Percentiles rank a stretch among this genome's conserved stretches.
Evolutionary conservation across 441 rosid species (phyloP).

Genomic region (Erodium texanum): DNA sequence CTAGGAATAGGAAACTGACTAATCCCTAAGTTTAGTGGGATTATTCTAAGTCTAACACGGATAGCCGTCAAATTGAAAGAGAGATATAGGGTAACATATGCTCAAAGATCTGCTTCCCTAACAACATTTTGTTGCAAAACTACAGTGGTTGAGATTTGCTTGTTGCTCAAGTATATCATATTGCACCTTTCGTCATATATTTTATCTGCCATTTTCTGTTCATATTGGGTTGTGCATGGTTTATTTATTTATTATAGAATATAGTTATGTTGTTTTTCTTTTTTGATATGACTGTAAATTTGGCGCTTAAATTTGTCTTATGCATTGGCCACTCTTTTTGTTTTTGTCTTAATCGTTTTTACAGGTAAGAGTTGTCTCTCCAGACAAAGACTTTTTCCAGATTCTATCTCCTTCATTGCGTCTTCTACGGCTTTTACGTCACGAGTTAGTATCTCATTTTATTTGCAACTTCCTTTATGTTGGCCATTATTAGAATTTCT

Average conservation of each 20-base stretch:
- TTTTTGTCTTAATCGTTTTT: slow-evolving; percentile 13
- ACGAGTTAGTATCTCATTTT: slow-evolving; percentile 49
- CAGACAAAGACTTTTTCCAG: slow-evolving; percentile 98
- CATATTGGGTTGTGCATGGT: not conserved
- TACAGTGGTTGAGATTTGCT: not conserved
- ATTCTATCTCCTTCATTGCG: slow-evolving; percentile 89
- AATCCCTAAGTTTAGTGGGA: no score
- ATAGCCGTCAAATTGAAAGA: not conserved
- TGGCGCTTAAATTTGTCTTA: not conserved
- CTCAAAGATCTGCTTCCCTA: not conserved
- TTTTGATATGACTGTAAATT: not conserved
- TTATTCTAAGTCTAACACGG: not conserved
- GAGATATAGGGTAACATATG: not conserved
- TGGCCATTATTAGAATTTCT: not conserved
- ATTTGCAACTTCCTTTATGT: not conserved
- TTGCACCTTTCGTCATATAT: not conserved
- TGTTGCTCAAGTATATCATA: not conserved
- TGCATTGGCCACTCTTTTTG: not conserved
- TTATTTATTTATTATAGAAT: not conserved
- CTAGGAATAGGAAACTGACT: no score
- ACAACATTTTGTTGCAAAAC: not conserved
- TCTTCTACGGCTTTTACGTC: slow-evolving; percentile 78
- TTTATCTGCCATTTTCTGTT: not conserved
- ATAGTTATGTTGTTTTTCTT: not conserved
- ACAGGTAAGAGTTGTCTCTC: slow-evolving; percentile 96